Percentiles rank a stretch among this genome's conserved stretches.
Evolutionary conservation across 805 yeast genomes (phyloP).

Genomic region (Candida broadrunensis): DNA sequence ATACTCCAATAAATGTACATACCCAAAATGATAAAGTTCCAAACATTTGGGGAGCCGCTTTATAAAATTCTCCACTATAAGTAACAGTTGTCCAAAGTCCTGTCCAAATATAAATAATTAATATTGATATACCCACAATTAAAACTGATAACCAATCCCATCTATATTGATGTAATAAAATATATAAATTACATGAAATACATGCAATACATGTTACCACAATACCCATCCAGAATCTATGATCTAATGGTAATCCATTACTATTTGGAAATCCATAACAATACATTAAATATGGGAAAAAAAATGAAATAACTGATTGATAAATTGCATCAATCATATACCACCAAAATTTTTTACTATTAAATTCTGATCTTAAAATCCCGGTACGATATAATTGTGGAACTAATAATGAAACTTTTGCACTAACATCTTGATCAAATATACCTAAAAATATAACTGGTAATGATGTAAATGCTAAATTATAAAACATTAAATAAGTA

Average conservation of each 20-base stretch:
- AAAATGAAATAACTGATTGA: slow-evolving; percentile 70
- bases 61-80: slow-evolving; percentile 56
- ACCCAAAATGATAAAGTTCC: slow-evolving; percentile 68
- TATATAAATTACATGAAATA: slow-evolving; percentile 63
- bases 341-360: slow-evolving; percentile 61
- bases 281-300: slow-evolving; percentile 62
- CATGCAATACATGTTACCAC: slow-evolving; percentile 66
- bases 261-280: slow-evolving; percentile 24
- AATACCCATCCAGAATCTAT: slow-evolving; percentile 71
- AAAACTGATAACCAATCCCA: slow-evolving; percentile 77
- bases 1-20: slow-evolving; percentile 59
- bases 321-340: slow-evolving; percentile 77
- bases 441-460: slow-evolving; percentile 78
- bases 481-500: slow-evolving; percentile 77
- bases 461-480: slow-evolving; percentile 77
- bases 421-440: slow-evolving; percentile 78
- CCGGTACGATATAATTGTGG: slow-evolving; percentile 77
- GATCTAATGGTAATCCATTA: slow-evolving; percentile 62
- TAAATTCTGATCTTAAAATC: slow-evolving; percentile 70
- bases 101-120: slow-evolving; percentile 70
- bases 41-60: slow-evolving; percentile 61
- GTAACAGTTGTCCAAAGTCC: slow-evolving; percentile 69
- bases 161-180: slow-evolving; percentile 64
- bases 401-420: slow-evolving; percentile 62
- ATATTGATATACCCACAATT: slow-evolving; percentile 54